These are phyloP conservation scores for Hapsidospora chrysogenum DNA, from an alignment of 495 filamentous ascomycete genomes.

Conservation along the genomic window DNA sequence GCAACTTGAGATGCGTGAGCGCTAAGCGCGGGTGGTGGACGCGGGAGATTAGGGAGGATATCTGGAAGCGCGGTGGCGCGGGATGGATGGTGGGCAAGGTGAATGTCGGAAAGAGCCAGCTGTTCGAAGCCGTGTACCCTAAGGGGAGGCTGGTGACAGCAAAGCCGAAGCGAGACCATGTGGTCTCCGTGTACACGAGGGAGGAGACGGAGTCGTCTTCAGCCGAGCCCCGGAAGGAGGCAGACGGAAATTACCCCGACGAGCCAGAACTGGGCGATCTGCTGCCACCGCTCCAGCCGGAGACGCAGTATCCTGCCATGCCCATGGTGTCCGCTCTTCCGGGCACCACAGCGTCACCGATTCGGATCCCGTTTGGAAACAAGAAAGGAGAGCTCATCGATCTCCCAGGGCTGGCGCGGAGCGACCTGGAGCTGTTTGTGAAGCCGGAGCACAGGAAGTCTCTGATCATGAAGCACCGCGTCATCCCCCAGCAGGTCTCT, in stretches of 20 bases:
- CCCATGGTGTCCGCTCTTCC: constrained; percentile 73
- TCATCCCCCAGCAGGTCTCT: constrained; percentile 46
- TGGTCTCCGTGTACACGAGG: constrained; percentile 9
- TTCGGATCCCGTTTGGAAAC: constrained; percentile 72
- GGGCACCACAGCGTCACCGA: constrained; percentile 87
- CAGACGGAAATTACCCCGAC: constrained; percentile 1
- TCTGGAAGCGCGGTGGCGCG: constrained; percentile 62
- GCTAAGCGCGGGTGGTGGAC: constrained; percentile 81
- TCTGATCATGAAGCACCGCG: constrained; percentile 60
- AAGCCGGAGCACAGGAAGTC: constrained; percentile 39
- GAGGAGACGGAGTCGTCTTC: neutral
- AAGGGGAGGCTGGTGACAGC: constrained; percentile 45
- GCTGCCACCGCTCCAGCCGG: constrained; percentile 57
- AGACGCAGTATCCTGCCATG: constrained; percentile 60
- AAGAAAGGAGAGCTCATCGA: constrained; percentile 82
- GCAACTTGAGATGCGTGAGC: constrained; percentile 73
- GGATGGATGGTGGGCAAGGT: constrained; percentile 97
- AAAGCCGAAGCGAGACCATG: constrained; percentile 13
- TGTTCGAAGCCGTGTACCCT: constrained; percentile 73
- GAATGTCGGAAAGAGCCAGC: constrained; percentile 90
- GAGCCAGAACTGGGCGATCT: constrained; percentile 17
- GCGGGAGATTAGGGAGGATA: constrained; percentile 64
- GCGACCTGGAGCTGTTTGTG: constrained; percentile 51
- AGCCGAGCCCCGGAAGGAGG: neutral
- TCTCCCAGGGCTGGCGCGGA: constrained; percentile 69